Percentiles rank a stretch among this genome's conserved stretches.
Conservation (phyloP, 495 filamentous ascomycete genomes). For the Neurospora tetrasperma region DNA sequence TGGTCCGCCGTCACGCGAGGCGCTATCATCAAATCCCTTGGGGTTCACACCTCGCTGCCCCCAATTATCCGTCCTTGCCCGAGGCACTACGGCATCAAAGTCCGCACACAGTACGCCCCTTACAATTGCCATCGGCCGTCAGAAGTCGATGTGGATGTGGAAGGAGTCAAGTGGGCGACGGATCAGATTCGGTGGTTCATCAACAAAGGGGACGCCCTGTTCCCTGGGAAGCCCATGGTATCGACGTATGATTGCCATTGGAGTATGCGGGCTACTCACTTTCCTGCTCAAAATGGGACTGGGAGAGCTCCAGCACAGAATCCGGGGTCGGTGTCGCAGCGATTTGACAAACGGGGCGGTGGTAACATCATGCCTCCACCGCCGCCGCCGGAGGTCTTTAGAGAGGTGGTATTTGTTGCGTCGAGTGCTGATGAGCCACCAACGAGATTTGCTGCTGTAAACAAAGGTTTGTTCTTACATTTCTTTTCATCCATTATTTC, state of each 20-base stretch:
- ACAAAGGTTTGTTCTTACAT: slow-evolving; percentile 4
- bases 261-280: slow-evolving; percentile 12
- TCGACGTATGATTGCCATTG: slow-evolving; percentile 15
- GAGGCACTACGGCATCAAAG: slow-evolving; percentile 22
- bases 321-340: not conserved
- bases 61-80: slow-evolving; percentile 12
- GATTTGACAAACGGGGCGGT: not conserved
- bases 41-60: slow-evolving; percentile 16
- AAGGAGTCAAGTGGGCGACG: slow-evolving; percentile 13
- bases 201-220: slow-evolving; percentile 16
- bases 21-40: slow-evolving; percentile 22
- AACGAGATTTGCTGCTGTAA: slow-evolving; percentile 3
- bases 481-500: not conserved
- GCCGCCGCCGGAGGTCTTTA: not conserved
- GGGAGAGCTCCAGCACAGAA: not conserved
- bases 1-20: slow-evolving; percentile 25
- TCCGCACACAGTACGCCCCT: slow-evolving; percentile 6
- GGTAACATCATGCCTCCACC: not conserved
- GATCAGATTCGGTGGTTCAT: slow-evolving; percentile 22
- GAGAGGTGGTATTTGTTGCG: slow-evolving; percentile 17
- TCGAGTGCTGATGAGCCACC: slow-evolving; percentile 11
- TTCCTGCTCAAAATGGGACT: not conserved
- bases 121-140: slow-evolving; percentile 8
- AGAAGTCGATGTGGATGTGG: slow-evolving; percentile 9
- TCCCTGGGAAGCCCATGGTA: slow-evolving; percentile 12